Percentiles rank a stretch among this genome's conserved stretches.
Evolutionary conservation across 1,284 basidiomycete genomes (phyloP).

Genomic region (Rhodofomes roseus): DNA sequence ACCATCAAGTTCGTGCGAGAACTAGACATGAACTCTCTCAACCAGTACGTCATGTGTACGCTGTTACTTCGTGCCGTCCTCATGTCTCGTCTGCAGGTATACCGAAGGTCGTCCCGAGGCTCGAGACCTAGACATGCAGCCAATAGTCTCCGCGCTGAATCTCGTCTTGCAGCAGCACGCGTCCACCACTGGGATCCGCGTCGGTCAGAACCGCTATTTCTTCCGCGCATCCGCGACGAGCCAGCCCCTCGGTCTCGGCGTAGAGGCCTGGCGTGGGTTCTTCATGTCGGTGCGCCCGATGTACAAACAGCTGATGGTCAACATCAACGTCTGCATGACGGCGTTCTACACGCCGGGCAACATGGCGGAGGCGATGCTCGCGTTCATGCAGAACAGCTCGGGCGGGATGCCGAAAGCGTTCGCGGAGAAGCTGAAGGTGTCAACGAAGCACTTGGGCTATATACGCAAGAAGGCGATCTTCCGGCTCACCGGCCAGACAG

Average conservation of each 20-base stretch:
- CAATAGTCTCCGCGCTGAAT: conserved; percentile 60
- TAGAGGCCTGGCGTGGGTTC: conserved; percentile 63
- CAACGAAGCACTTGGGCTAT: conserved; percentile 53
- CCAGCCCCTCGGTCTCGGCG: conserved; percentile 38
- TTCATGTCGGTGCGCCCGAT: conserved; percentile 63
- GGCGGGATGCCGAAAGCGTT: conserved; percentile 49
- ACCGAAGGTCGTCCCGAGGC: conserved; percentile 41
- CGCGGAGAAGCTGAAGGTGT: conserved; percentile 51
- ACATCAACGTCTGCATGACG: conserved; percentile 71
- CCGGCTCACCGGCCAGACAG: conserved; percentile 40
- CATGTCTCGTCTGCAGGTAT: conserved; percentile 36
- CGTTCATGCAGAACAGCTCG: conserved; percentile 38
- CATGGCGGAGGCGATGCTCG: conserved; percentile 49
- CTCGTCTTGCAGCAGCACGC: conserved; percentile 61
- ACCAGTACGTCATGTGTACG: conserved; percentile 39
- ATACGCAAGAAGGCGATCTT: conserved; percentile 47
- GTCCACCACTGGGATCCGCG: conserved; percentile 47
- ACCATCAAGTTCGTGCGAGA: conserved; percentile 45
- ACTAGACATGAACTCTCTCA: conserved; percentile 41
- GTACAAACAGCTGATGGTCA: conserved; percentile 66
- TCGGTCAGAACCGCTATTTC: conserved; percentile 63
- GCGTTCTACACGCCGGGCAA: conserved; percentile 66
- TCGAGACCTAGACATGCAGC: conserved; percentile 45
- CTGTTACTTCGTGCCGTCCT: neutral
- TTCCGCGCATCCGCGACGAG: conserved; percentile 35